Evolutionary conservation across 345 rosid genomes (phyloP), one percentile per base, ranked within the genome.

Genomic region (Bruguiera gymnorhiza): DNA sequence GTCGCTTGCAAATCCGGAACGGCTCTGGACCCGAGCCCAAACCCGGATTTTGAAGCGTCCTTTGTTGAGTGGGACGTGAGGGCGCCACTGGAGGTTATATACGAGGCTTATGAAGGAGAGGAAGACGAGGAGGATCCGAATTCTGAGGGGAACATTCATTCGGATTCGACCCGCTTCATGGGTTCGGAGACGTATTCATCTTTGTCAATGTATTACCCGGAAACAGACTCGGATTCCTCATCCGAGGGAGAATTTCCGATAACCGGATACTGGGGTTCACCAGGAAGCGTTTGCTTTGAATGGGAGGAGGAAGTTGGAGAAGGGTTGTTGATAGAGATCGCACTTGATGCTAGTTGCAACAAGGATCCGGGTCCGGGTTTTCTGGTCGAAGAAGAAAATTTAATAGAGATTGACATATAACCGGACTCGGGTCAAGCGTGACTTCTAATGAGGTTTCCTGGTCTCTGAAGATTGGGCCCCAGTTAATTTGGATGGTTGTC

Each of bases 51-150:
- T 26, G 81, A 76, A 36, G 31, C 30, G 8, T 75, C 64, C 8
- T 94, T 91, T 63, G 84, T 87, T 36, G 87, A 80, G 8, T 94
- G 97, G 98, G 65, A 94, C 73, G 82, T 91, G 43, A 83, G 84
- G 69, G 96, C 95, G 3, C 97, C 98, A 29, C 62, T 94, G 62
- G 92, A 88, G 27, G 92, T 91, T 48, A 94, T 94, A 57, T 83
- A 93, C 65, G 97, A 93, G 78, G 86, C 68, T 2, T 72, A 74
- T 15, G 88, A 82, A 74, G 93, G 77, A 3, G 91, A 82, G 30
- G 89, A 80, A 18, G 83, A 80, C 9, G 82, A 73, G 0, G 84
- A 80, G 13, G 73, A 73, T 6, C 70, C 56, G 19, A 58, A 74
- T 16, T 66, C 21, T 27, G 58, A 55, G 29, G 43, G 48, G 11